A percentile compares a stretch with the other conserved stretches of the same genome.
Evolutionary conservation across 116 monocot species (phyloP).

Genomic region (Cymodocea nodosa): DNA sequence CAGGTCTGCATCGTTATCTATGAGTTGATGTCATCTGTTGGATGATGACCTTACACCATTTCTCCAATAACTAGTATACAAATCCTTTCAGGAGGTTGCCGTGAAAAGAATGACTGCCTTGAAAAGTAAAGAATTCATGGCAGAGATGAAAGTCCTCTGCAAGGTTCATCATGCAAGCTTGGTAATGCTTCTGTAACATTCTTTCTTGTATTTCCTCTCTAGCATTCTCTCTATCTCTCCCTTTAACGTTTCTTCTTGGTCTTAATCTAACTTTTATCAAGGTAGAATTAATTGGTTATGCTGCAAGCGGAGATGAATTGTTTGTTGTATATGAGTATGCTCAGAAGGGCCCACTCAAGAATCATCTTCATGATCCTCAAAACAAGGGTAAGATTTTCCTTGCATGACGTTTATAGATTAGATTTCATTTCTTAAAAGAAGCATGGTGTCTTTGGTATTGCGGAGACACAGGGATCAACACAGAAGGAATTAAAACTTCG

Average conservation of each 20-base stretch:
- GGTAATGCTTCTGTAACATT: conserved; percentile 31
- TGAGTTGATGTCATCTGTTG: background rate
- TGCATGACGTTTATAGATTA: background rate
- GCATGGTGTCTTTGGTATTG: too few relatives aligned
- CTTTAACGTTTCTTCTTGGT: conserved; percentile 8
- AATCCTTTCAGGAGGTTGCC: conserved; percentile 67
- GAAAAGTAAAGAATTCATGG: conserved; percentile 92
- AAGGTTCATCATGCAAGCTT: conserved; percentile 97
- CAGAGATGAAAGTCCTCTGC: conserved; percentile 90
- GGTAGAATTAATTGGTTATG: conserved; percentile 99
- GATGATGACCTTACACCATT: background rate
- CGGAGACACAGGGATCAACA: too few relatives aligned
- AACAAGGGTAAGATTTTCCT: conserved; percentile 51
- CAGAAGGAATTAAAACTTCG: too few relatives aligned
- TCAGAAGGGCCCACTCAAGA: conserved; percentile 93
- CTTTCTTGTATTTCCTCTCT: conserved; percentile 7
- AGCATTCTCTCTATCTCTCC: conserved; percentile 11
- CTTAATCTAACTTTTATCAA: conserved; percentile 53
- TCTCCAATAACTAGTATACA: background rate
- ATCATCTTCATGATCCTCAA: conserved; percentile 86
- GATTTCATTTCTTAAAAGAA: background rate
- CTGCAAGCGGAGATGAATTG: conserved; percentile 72
- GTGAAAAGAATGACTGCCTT: conserved; percentile 93
- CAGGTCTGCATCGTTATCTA: conserved; percentile 41
- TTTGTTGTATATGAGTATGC: conserved; percentile 95